These are phyloP conservation scores for Cucumis sativus DNA, from an alignment of 306 rosid species.

Conservation along the genomic window Cucumber_9930_V3 NC_026660.2:1278001-1278500, in stretches of 20 bases:
- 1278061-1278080: no score
- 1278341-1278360: not conserved
- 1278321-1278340: not conserved
- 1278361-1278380: not conserved
- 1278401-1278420: not conserved
- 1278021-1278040: not conserved
- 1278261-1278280: not conserved
- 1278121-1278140: no score
- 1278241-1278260: no score
- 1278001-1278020: not conserved
- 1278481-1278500: conserved; percentile 78
- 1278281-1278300: not conserved
- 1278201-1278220: no score
- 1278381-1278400: not conserved
- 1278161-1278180: no score
- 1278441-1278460: not conserved
- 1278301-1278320: not conserved
- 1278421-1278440: no score
- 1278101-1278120: no score
- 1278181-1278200: no score
- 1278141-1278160: no score
- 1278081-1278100: no score
- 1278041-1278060: no score
- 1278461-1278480: conserved; percentile 78
- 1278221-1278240: no score